Base-by-base conservation (phyloP, 192 early-diverging fungal genomes). In the Powellomyces hirtus region DNA sequence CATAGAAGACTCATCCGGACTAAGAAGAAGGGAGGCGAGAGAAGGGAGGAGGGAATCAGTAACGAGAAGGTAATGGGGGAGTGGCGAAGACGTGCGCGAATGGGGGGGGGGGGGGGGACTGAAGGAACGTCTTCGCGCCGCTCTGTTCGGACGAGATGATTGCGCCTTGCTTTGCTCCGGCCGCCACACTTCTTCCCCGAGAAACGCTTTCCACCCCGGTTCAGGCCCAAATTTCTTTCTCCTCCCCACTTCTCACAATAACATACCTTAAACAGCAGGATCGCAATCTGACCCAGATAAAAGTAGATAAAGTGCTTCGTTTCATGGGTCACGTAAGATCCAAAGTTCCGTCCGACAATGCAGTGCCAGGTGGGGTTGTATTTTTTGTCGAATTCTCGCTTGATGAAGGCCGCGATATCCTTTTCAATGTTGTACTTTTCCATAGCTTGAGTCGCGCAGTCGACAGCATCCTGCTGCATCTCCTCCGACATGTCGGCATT, bases 321-420 rank as follows among this genome's bases (percentile, higher is more conserved):
- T 68, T 87, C 97, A 68, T 99, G 96, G 29, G 97, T 98, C 18
- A 98, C 97, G 69, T 94, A 97, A 36, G 94, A 96, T 38, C 96
- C 97, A 92, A 98, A 99, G 88, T 95, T 98, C 64, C 95, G 86
- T 58, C 97, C 97, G 40, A 99, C 97, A 57, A 99, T 92, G 70
- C 92, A 94, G 75, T 99, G 97, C 96, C 97, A 99, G 57, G 96
- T 95, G 14, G 92, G 88, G 72, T 95, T 94, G 78, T 94, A 95
- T 86, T 94, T 92, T 79, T 92, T 92, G 84, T 99, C 97, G 72
- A 96, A 98, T 70, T 97, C 96, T 68, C 94, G 89, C 86, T 99
- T 99, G 83, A 99, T 92, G 75, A 89, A 88, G 22, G 95, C 91
- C 46, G 97, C 96, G 72, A 98, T 98, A 68, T 99, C 97, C 84